phyloP scores from a whole-genome alignment of 2,329 filamentous ascomycete species.

The Clonostachys chloroleuca region DNA sequence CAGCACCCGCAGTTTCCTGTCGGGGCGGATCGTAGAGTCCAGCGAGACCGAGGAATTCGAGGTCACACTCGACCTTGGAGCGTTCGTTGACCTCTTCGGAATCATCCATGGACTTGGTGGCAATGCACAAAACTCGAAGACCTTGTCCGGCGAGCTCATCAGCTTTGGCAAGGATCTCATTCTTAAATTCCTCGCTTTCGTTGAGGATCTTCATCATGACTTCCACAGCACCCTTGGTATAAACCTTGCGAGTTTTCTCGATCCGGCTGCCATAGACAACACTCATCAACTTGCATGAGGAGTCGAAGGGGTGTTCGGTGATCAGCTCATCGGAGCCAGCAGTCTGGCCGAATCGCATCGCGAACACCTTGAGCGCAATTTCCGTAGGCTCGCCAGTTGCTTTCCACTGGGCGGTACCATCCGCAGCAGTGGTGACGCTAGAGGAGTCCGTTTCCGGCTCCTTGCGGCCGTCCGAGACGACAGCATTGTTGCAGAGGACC shows the following conservation, averaged over 20 bases:
- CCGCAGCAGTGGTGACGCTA: conserved; percentile 36
- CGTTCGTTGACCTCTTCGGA: conserved; percentile 36
- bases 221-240: conserved; percentile 56
- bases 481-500: conserved; percentile 58
- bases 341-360: conserved; percentile 59
- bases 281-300: conserved; percentile 70
- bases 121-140: conserved; percentile 65
- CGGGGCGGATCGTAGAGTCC: conserved; percentile 72
- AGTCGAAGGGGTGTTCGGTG: conserved; percentile 70
- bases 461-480: conserved; percentile 41
- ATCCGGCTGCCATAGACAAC: conserved; percentile 50
- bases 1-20: conserved; percentile 58
- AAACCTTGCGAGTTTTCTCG: conserved; percentile 33
- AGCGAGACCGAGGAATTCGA: conserved; percentile 65
- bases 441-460: conserved; percentile 40
- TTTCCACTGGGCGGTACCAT: conserved; percentile 43
- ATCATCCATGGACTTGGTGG: conserved; percentile 38
- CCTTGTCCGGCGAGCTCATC: conserved; percentile 58
- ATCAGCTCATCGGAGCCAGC: conserved; percentile 44
- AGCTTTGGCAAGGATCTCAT: conserved; percentile 39
- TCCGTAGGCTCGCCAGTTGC: conserved; percentile 67
- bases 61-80: conserved; percentile 45
- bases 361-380: conserved; percentile 70
- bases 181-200: conserved; percentile 39
- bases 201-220: conserved; percentile 48